Conservation (phyloP, 2,329 filamentous ascomycete species). For the Hypoxylon sp. region DNA sequence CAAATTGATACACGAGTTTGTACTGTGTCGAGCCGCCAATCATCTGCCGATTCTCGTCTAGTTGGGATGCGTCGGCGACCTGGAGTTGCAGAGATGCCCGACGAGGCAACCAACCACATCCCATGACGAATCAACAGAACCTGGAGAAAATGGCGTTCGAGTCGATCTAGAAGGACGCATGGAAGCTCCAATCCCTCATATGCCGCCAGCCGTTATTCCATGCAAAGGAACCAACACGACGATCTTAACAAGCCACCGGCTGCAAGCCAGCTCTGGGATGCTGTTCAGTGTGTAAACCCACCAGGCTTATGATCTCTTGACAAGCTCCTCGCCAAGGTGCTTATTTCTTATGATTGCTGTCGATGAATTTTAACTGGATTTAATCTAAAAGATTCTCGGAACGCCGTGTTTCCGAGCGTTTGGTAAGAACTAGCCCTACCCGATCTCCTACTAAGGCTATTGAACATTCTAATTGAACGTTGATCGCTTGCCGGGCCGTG, state of each 20-base stretch:
- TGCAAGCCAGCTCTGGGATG: not conserved
- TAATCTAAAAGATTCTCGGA: conserved; percentile 34
- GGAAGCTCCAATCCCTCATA: conserved; percentile 37
- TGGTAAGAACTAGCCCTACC: conserved; percentile 40
- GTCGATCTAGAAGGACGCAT: conserved; percentile 48
- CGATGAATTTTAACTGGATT: conserved; percentile 12
- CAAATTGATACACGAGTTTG: conserved; percentile 29
- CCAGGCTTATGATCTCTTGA: not conserved
- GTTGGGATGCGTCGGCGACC: conserved; percentile 39
- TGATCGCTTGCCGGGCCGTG: conserved; percentile 24
- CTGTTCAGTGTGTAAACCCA: not conserved
- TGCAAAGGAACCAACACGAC: conserved; percentile 24
- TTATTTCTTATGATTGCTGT: conserved; percentile 21
- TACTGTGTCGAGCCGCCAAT: conserved; percentile 30
- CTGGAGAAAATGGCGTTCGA: conserved; percentile 22
- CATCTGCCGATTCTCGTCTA: conserved; percentile 26
- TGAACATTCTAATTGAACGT: conserved; percentile 27
- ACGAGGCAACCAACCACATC: conserved; percentile 45
- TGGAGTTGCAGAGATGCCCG: conserved; percentile 42
- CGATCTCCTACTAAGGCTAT: conserved; percentile 13
- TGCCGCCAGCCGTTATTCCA: conserved; percentile 35
- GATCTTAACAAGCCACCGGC: conserved; percentile 37
- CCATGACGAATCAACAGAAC: conserved; percentile 25
- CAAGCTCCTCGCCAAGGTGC: conserved; percentile 26
- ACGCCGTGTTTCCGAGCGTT: conserved; percentile 44